phyloP scores from a whole-genome alignment of 2,329 filamentous ascomycete genomes.

The Arthroderma sp. region DNA sequence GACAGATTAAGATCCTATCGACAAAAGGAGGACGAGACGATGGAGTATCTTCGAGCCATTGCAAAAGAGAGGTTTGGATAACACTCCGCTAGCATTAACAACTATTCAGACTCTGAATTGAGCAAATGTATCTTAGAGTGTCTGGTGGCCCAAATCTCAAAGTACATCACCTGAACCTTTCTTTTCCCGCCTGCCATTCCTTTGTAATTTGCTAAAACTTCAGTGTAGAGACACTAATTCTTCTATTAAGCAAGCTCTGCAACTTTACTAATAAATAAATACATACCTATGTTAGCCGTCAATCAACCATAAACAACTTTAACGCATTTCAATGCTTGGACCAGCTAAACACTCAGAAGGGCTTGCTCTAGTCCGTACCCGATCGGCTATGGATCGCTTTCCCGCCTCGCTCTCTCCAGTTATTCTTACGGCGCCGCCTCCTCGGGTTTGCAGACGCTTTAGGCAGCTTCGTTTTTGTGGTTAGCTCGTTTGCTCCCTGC shows the following conservation, averaged over 20 bases:
- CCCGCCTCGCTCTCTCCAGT: slow-evolving; percentile 6
- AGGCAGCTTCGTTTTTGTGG: not conserved
- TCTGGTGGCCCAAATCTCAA: not conserved
- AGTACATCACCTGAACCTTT: too few species aligned
- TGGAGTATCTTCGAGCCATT: slow-evolving; percentile 65
- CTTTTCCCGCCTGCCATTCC: too few species aligned
- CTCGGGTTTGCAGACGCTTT: slow-evolving; percentile 2
- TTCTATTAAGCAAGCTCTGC: too few species aligned
- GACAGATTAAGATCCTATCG: slow-evolving; percentile 56
- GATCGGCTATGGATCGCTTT: slow-evolving; percentile 3
- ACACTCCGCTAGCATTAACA: slow-evolving; percentile 3
- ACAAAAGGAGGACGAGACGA: slow-evolving; percentile 69
- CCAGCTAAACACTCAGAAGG: too few species aligned
- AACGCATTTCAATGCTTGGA: too few species aligned
- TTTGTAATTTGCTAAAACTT: too few species aligned
- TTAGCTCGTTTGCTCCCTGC: too few species aligned
- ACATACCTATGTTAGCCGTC: too few species aligned
- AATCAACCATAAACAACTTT: too few species aligned
- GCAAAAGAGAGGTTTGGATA: slow-evolving; percentile 67
- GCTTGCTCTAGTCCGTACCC: not conserved
- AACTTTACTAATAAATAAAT: too few species aligned
- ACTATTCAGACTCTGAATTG: not conserved
- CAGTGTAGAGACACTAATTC: too few species aligned
- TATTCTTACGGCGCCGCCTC: slow-evolving; percentile 9
- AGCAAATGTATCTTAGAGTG: too few species aligned